phyloP scores from a whole-genome alignment of 306 rosid genomes.

The Fragaria nilgerrensis region DNA sequence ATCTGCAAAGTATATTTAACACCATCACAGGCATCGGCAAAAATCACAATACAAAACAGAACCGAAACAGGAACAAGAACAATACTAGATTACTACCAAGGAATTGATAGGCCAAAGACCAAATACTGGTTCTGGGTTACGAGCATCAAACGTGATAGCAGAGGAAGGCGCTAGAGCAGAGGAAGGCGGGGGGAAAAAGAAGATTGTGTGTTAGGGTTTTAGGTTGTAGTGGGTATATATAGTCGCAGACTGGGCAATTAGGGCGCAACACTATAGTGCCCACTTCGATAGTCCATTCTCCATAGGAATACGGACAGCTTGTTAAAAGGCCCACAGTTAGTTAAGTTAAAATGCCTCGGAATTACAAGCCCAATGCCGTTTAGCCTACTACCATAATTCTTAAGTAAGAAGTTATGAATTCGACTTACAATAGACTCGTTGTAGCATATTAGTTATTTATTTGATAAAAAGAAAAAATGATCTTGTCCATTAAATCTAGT shows the following conservation, averaged over 20 bases:
- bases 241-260: constrained; percentile 1
- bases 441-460: no score
- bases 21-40: constrained; percentile 56
- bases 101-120: not conserved
- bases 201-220: not conserved
- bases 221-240: constrained; percentile 11
- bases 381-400: no score
- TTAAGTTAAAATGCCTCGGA: no score
- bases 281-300: no score
- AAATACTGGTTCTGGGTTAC: no score
- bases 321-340: no score
- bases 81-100: not conserved
- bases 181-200: not conserved
- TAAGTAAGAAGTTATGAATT: no score
- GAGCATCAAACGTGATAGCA: not conserved
- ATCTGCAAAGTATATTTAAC: constrained; percentile 74
- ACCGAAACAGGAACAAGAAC: not conserved
- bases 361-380: no score
- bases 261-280: constrained; percentile 2
- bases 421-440: no score
- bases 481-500: no score
- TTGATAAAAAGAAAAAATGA: no score
- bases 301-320: no score
- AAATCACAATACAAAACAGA: not conserved
- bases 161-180: not conserved